Evolutionary conservation across 2,329 filamentous ascomycete genomes (phyloP).

Genomic region (Fusarium anguioides): DNA sequence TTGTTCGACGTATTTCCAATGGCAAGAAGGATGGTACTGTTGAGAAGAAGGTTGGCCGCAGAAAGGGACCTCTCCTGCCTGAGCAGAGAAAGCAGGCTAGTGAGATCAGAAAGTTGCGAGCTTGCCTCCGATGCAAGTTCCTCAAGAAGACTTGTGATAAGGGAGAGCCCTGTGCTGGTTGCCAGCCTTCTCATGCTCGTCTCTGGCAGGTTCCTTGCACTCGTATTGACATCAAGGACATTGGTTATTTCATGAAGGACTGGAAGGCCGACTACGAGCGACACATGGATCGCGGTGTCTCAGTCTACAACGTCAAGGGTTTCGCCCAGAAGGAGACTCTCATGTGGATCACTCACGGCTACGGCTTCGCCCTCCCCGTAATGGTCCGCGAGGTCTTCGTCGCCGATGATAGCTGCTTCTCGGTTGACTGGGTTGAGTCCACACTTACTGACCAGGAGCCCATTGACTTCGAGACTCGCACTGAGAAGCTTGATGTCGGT

Average conservation of each 20-base stretch:
- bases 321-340: slow-evolving; percentile 73
- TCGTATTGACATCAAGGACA: slow-evolving; percentile 98
- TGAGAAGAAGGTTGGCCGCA: slow-evolving; percentile 93
- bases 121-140: slow-evolving; percentile 96
- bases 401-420: slow-evolving; percentile 90
- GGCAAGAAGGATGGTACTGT: slow-evolving; percentile 81
- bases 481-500: slow-evolving; percentile 88
- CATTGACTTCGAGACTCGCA: slow-evolving; percentile 85
- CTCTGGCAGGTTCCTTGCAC: slow-evolving; percentile 98
- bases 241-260: slow-evolving; percentile 98
- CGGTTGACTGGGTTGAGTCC: slow-evolving; percentile 92
- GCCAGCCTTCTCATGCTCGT: slow-evolving; percentile 93
- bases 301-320: slow-evolving; percentile 94
- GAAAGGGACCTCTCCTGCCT: slow-evolving; percentile 88
- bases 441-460: slow-evolving; percentile 75
- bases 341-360: slow-evolving; percentile 96
- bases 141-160: slow-evolving; percentile 99
- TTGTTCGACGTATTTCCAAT: slow-evolving; percentile 80
- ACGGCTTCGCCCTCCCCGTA: slow-evolving; percentile 91
- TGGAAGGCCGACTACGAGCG: slow-evolving; percentile 98
- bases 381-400: slow-evolving; percentile 95
- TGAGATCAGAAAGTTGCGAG: slow-evolving; percentile 94
- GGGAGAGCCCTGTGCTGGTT: slow-evolving; percentile 94
- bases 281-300: slow-evolving; percentile 86
- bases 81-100: slow-evolving; percentile 97